Conservation (phyloP, 2,329 filamentous ascomycete species). For the Apiospora arundinis region DNA sequence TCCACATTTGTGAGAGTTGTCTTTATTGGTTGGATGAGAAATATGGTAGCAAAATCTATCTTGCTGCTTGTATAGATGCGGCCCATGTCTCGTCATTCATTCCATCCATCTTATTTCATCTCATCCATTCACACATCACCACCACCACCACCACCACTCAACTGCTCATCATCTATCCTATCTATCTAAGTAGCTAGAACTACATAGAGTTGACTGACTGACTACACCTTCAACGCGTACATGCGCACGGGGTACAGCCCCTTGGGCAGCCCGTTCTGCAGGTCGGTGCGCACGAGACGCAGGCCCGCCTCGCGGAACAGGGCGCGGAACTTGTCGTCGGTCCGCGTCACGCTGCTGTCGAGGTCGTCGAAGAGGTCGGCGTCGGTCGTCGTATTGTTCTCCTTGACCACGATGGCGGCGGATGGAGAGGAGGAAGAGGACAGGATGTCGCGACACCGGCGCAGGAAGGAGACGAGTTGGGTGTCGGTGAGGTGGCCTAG, state of each 20-base stretch:
- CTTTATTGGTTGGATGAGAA: neutral
- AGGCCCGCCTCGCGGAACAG: slow-evolving; percentile 76
- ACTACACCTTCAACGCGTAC: slow-evolving; percentile 71
- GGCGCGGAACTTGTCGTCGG: slow-evolving; percentile 70
- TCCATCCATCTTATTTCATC: neutral
- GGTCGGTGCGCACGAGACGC: slow-evolving; percentile 69
- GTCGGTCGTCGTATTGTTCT: slow-evolving; percentile 70
- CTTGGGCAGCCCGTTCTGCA: slow-evolving; percentile 62
- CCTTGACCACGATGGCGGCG: slow-evolving; percentile 76
- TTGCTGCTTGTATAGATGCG: neutral
- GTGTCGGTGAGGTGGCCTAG: slow-evolving; percentile 79
- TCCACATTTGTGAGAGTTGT: neutral
- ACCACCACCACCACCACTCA: too few relatives aligned
- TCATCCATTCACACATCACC: too few relatives aligned
- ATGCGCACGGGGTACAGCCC: slow-evolving; percentile 76
- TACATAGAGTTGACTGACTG: too few relatives aligned
- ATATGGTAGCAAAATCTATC: neutral
- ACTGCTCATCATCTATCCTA: too few relatives aligned
- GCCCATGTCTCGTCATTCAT: neutral
- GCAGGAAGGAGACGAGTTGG: slow-evolving; percentile 72
- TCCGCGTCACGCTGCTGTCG: slow-evolving; percentile 80
- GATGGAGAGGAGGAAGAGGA: slow-evolving; percentile 36
- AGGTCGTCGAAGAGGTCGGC: slow-evolving; percentile 75
- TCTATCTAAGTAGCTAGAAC: too few relatives aligned
- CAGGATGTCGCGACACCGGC: slow-evolving; percentile 58